phyloP scores from a whole-genome alignment of 2,329 filamentous ascomycete species.

The Biscogniauxia sp. region DNA sequence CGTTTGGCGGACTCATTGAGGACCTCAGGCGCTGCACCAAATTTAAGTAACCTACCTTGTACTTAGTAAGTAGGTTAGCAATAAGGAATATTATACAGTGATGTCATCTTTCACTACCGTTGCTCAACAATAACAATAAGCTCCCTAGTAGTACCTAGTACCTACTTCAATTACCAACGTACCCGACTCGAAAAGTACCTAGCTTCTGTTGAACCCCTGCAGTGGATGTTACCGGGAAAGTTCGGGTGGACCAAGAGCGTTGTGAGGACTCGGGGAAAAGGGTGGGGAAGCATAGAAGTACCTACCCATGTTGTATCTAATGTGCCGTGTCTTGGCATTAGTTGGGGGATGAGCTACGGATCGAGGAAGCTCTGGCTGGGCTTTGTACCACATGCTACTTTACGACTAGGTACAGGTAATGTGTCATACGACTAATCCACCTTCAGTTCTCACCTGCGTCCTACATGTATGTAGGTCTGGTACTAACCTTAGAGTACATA shows the following conservation, averaged over 20 bases:
- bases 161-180: too few relatives aligned
- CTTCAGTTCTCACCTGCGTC: too few relatives aligned
- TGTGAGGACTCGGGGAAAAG: not conserved
- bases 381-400: not conserved
- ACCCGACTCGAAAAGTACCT: too few relatives aligned
- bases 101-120: not conserved
- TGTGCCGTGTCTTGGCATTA: not conserved
- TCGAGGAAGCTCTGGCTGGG: not conserved
- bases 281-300: conserved; percentile 9
- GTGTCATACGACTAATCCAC: not conserved
- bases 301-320: not conserved
- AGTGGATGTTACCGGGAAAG: conserved; percentile 2
- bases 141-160: too few relatives aligned
- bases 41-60: too few relatives aligned
- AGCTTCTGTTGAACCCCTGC: not conserved
- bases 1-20: conserved; percentile 6
- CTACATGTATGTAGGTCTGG: too few relatives aligned
- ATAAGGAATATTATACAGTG: not conserved
- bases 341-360: not conserved
- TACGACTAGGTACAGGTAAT: not conserved
- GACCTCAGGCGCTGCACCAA: not conserved
- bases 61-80: too few relatives aligned
- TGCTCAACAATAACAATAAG: not conserved
- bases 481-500: too few relatives aligned
- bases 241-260: conserved; percentile 2